Evolutionary conservation across 345 rosid species (phyloP).

Genomic region (Rhodamnia argentea): DNA sequence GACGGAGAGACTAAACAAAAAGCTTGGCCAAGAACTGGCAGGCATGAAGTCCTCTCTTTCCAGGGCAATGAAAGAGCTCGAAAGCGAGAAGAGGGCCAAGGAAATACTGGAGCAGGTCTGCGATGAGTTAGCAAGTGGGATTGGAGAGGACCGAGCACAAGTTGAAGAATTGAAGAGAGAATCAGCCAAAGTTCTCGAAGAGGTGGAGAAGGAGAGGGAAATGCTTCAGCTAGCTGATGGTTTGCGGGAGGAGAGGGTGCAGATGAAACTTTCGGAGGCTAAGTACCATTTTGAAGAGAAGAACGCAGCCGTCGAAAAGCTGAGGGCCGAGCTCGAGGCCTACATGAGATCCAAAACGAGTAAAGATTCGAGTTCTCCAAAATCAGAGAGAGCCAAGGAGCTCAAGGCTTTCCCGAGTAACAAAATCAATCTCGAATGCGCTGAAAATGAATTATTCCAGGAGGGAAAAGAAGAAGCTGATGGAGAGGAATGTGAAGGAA

Average conservation of each 20-base stretch:
- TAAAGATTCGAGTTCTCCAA: slow-evolving; percentile 20
- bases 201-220: slow-evolving; percentile 89
- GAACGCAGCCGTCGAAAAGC: slow-evolving; percentile 59
- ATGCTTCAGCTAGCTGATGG: slow-evolving; percentile 94
- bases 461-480: slow-evolving; percentile 10
- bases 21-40: slow-evolving; percentile 61
- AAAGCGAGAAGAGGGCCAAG: slow-evolving; percentile 73
- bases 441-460: neutral
- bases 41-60: slow-evolving; percentile 38
- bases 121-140: slow-evolving; percentile 70
- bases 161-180: slow-evolving; percentile 50
- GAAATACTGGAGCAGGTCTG: slow-evolving; percentile 82
- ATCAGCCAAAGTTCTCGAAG: slow-evolving; percentile 50
- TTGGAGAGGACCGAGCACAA: slow-evolving; percentile 63
- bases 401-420: slow-evolving; percentile 41
- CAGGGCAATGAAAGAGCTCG: slow-evolving; percentile 39
- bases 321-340: slow-evolving; percentile 58
- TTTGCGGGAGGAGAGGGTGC: slow-evolving; percentile 87
- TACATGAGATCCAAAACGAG: slow-evolving; percentile 24
- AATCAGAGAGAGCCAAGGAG: slow-evolving; percentile 34
- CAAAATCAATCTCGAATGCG: neutral
- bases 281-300: slow-evolving; percentile 81
- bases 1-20: slow-evolving; percentile 83
- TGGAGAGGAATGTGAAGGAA: slow-evolving; percentile 32
- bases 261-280: slow-evolving; percentile 93